Conservation (phyloP, 768 basidiomycete species). For the Mycena floridula region DNA sequence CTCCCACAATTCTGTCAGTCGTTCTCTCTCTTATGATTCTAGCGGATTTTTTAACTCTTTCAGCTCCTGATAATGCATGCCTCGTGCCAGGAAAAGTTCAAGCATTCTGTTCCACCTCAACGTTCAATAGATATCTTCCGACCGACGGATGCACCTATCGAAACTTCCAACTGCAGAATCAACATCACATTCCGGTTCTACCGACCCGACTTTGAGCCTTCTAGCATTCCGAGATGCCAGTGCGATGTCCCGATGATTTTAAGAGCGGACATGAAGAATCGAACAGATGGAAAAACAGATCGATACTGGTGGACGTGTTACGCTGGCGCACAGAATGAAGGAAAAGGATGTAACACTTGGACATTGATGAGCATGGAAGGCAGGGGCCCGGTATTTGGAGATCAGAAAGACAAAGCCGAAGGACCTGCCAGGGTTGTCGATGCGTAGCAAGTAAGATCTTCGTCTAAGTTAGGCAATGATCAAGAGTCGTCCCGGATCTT, state of each 20-base stretch:
- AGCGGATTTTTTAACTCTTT: not conserved
- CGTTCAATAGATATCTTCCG: conserved; percentile 63
- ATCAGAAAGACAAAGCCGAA: too few relatives aligned
- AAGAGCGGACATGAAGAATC: conserved; percentile 75
- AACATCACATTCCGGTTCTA: conserved; percentile 88
- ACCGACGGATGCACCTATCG: conserved; percentile 43
- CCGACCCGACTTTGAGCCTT: conserved; percentile 71
- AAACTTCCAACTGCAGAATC: conserved; percentile 64
- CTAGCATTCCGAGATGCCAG: conserved; percentile 62
- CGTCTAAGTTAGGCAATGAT: not conserved
- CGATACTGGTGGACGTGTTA: conserved; percentile 82
- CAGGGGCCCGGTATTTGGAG: conserved; percentile 40
- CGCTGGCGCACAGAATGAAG: conserved; percentile 77
- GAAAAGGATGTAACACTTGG: conserved; percentile 77
- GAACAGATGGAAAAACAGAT: conserved; percentile 45
- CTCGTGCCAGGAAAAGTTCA: conserved; percentile 75
- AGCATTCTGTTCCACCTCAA: conserved; percentile 75
- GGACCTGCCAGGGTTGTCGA: too few relatives aligned
- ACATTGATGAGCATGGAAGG: conserved; percentile 73
- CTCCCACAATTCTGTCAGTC: conserved; percentile 68
- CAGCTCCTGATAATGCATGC: conserved; percentile 88
- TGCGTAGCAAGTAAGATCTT: conserved; percentile 1
- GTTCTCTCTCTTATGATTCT: conserved; percentile 3
- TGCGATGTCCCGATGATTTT: conserved; percentile 68
- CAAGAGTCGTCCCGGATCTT: not conserved